Evolutionary conservation across 192 early-diverging fungal species (phyloP).

Genomic region (Coemansia sp.): DNA sequence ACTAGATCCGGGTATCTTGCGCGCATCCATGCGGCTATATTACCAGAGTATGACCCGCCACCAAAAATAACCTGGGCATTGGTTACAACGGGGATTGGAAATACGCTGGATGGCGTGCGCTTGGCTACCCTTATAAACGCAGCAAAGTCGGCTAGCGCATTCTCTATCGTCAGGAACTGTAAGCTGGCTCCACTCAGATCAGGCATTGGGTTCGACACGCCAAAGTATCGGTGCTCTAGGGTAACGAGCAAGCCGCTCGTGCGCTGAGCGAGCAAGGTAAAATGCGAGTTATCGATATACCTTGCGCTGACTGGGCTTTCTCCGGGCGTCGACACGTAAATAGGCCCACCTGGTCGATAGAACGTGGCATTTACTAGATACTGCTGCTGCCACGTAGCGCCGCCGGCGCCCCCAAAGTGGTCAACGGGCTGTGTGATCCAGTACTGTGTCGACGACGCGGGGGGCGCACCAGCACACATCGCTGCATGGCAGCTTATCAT

Average conservation of each 20-base stretch:
- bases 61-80: slow-evolving; percentile 61
- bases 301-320: slow-evolving; percentile 18
- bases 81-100: slow-evolving; percentile 6
- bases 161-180: slow-evolving; percentile 32
- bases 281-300: slow-evolving; percentile 15
- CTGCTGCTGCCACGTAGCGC: slow-evolving; percentile 34
- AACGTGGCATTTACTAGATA: slow-evolving; percentile 42
- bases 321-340: slow-evolving; percentile 37
- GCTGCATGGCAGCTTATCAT: neutral
- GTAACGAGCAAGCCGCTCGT: slow-evolving; percentile 56
- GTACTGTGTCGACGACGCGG: slow-evolving; percentile 8
- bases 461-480: neutral
- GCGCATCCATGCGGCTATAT: slow-evolving; percentile 74
- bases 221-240: slow-evolving; percentile 64
- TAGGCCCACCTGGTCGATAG: slow-evolving; percentile 37
- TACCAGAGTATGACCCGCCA: slow-evolving; percentile 73
- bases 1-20: slow-evolving; percentile 62
- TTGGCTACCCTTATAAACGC: slow-evolving; percentile 21
- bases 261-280: slow-evolving; percentile 46
- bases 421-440: slow-evolving; percentile 45
- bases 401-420: slow-evolving; percentile 26
- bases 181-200: slow-evolving; percentile 37
- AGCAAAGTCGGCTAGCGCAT: slow-evolving; percentile 37
- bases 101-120: slow-evolving; percentile 5
- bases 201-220: slow-evolving; percentile 51